Base-by-base conservation (phyloP, 768 basidiomycete genomes). In the Tubosaeta sp. region DNA sequence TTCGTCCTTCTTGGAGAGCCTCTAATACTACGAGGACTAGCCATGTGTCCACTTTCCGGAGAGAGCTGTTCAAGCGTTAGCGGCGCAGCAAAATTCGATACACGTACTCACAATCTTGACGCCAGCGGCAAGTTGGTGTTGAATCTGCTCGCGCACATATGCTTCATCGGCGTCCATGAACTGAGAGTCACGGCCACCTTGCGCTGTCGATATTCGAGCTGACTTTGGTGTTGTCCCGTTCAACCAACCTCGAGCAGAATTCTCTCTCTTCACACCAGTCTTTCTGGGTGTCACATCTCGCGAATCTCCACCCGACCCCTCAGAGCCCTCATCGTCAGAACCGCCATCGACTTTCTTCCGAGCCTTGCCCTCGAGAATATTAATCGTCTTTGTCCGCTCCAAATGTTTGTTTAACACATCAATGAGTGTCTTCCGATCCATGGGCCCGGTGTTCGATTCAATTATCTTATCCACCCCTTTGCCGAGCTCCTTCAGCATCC, bases 121-220 rank as follows among this genome's bases (percentile, higher is more conserved):
- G 31, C 87, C 90, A 49, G 83, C 84, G 30, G 79, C 84, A 27
- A 94, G 70, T 53, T 90, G 90, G 54, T 88, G 84, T 61, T 93
- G 89, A 40, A 95, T 89, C 65, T 94, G 91, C 60, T 88, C 86
- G 56, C 87, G 81, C 8, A 89, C 90, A 58, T 85, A 76, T 12
- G 79, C 83, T 47, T 90, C 90, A 57, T 93, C 90, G 4, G 90
- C 90, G 66, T 93, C 90, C 85, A 90, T 86, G 61, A 92, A 92
- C 59, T 91, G 90, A 11, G 90, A 92, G 3, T 78, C 76, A 6
- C 81, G 80, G 16, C 82, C 82, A 60, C 69, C 75, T 46, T 76
- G 75, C 2, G 60, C 63, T 25, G 69, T 68, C 4, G 78, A 76
- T 22, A 56, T 56, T 35, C 80, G 76, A 24, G 71, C 57, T 25